Evolutionary conservation across 2,329 filamentous ascomycete species (phyloP), one percentile per base, ranked within the genome.

Genomic region (Fusarium staphyleae): DNA sequence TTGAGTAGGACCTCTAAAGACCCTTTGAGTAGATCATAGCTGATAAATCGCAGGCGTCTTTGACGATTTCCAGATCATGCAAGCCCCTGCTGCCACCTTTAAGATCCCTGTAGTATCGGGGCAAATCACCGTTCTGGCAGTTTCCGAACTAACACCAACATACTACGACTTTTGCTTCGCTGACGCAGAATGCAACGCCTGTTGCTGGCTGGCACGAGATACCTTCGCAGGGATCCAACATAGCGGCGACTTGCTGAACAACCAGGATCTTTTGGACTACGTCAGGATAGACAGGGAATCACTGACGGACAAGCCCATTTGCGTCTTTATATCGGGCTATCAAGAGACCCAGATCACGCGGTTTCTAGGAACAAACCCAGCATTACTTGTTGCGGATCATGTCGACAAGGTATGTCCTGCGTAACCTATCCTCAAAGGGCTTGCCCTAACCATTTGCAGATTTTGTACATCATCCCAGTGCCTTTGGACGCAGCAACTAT

Each of bases 141-240:
- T 60, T 3, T 57, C 58, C 9, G 47, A 45, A 33, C 29, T 48
- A 19, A 30, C 39, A 4, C 52, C 55, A 10, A 59, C 58, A 3
- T 58, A 54, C 39, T 59, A 55, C 29, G 58, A 59, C 41, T 58
- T 62, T 41, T 62, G 52, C 32, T 48, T 57, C 26, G 58, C 58
- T 0, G 55, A 62, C 42, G 48, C 44, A 13, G 12, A 26, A 11
- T 34, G 42, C 19, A 54, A 48, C 14, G 39, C 46, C 11, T 59
- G 55, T 40, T 62, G 58, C 24, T 62, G 41, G 35, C 9, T 15
- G 4, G 48, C 44, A 5, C 36, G 33, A 16, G 13, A 53, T 11
- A 62, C 58, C 2, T 59, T 62, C 22, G 12, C 44, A 14, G 55
- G 55, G 26, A 58, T 58, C 6, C 40, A 13, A 8, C 58, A 62